These are phyloP conservation scores for Vitis labrusca DNA, from an alignment of 164 flowering plant species.

Conservation along the genomic window DNA sequence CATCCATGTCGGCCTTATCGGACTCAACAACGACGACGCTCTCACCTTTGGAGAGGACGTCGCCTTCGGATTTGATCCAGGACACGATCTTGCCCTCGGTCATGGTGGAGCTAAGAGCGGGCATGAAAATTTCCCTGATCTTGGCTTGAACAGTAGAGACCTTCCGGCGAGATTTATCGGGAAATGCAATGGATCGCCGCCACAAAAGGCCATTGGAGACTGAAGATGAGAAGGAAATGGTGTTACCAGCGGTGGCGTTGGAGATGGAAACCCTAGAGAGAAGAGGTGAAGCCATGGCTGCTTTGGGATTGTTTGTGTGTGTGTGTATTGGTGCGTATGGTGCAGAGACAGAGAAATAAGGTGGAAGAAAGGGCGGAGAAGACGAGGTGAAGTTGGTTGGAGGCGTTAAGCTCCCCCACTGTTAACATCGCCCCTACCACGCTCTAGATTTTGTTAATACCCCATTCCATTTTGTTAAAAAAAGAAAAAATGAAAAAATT, in stretches of 20 bases:
- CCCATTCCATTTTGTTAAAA: no score
- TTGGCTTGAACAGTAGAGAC: constrained; percentile 48
- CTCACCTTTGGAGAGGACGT: constrained; percentile 80
- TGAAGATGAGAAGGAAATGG: constrained; percentile 40
- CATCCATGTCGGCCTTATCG: constrained; percentile 96
- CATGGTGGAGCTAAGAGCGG: constrained; percentile 96
- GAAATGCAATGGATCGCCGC: constrained; percentile 13
- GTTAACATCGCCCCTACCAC: constrained; percentile 23
- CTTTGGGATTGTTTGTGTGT: background rate
- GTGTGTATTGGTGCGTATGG: background rate
- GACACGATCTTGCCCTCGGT: constrained; percentile 94
- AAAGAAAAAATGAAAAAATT: no score
- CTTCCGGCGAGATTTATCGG: constrained; percentile 14
- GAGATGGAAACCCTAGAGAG: constrained; percentile 21
- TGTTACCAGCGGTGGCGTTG: constrained; percentile 20
- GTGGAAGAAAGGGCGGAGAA: constrained; percentile 35
- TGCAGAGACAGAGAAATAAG: background rate
- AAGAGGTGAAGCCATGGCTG: constrained; percentile 25
- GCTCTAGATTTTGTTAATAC: background rate
- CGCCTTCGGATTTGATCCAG: constrained; percentile 91
- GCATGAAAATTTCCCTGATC: constrained; percentile 97
- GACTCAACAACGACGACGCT: constrained; percentile 95
- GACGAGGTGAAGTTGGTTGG: constrained; percentile 36
- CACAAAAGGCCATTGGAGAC: constrained; percentile 6
- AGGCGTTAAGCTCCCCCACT: constrained; percentile 11